Percentiles rank a stretch among this genome's conserved stretches.
Evolutionary conservation across 1,284 basidiomycete species (phyloP).

Genomic region (Ganoderma boninense): DNA sequence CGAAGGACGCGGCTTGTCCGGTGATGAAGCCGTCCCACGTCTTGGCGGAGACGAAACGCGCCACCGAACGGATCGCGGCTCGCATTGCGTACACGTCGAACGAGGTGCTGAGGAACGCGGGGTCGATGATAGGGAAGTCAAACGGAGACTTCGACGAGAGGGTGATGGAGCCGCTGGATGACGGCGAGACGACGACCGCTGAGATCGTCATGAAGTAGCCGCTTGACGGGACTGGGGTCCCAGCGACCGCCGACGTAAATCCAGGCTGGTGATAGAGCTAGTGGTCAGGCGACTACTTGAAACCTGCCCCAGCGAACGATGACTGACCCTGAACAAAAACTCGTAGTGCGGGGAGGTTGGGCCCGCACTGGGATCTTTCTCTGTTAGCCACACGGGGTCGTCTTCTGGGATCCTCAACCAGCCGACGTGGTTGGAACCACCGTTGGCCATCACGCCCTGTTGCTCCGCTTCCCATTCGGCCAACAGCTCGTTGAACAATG

Average conservation of each 20-base stretch:
- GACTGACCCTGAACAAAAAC: slow-evolving; percentile 15
- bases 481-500: slow-evolving; percentile 28
- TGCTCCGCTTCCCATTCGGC: slow-evolving; percentile 39
- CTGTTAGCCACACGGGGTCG: slow-evolving; percentile 17
- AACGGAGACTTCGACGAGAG: slow-evolving; percentile 46
- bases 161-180: slow-evolving; percentile 41
- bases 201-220: slow-evolving; percentile 17
- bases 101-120: slow-evolving; percentile 42
- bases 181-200: slow-evolving; percentile 5
- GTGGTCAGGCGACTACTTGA: not conserved
- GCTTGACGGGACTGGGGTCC: slow-evolving; percentile 10
- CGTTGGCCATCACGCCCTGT: slow-evolving; percentile 28
- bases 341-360: slow-evolving; percentile 34
- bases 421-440: slow-evolving; percentile 28
- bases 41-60: slow-evolving; percentile 42
- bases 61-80: slow-evolving; percentile 42
- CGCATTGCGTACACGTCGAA: slow-evolving; percentile 49
- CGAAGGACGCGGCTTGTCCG: slow-evolving; percentile 40
- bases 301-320: not conserved
- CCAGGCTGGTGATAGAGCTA: slow-evolving; percentile 13
- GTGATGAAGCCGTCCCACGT: slow-evolving; percentile 47
- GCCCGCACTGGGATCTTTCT: slow-evolving; percentile 35
- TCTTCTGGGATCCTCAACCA: slow-evolving; percentile 31
- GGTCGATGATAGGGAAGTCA: slow-evolving; percentile 50
- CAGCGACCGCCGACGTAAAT: slow-evolving; percentile 30